Evolutionary conservation across 2,329 filamentous ascomycete genomes (phyloP), one percentile per base, ranked within the genome.

Genomic region (Aureobasidium zeae): DNA sequence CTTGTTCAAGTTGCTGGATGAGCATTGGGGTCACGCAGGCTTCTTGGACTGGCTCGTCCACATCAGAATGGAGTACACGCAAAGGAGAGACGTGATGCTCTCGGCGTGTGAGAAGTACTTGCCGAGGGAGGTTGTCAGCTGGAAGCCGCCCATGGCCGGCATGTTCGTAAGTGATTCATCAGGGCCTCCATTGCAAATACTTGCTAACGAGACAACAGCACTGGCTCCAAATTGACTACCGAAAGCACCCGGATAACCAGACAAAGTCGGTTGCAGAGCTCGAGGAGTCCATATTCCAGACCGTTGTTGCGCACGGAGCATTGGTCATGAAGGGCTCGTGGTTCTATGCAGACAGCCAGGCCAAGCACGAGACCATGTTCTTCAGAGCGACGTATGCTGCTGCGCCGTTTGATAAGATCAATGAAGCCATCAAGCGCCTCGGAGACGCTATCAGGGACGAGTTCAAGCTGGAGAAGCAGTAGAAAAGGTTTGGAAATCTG

Each of bases 371-470:
- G 65, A 81, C 79, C 20, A 70, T 94, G 63, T 95, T 86, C 67
- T 93, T 96, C 71, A 76, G 91, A 41, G 79, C 85, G 3, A 98
- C 89, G 0, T 98, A 83, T 67, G 88, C 89, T 0, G 81, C 87
- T 26, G 87, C 87, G 2, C 79, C 62, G 15, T 59, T 57, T 25
- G 65, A 68, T 38, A 63, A 68, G 63, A 71, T 73, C 49, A 59
- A 68, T 12, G 69, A 72, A 57, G 70, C 63, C 10, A 68, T 72
- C 46, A 55, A 62, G 51, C 54, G 89, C 47, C 81, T 98, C 53
- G 86, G 86, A 0, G 71, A 74, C 45, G 84, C 86, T 6, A 69
- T 96, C 29, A 73, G 76, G 51, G 72, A 69, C 47, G 68, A 71
- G 48, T 83, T 83, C 60, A 65, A 64, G 39, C 47, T 50, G 19